Conservation (phyloP, 1,284 basidiomycete genomes). For the Cutaneotrichosporon mucoides region DNA sequence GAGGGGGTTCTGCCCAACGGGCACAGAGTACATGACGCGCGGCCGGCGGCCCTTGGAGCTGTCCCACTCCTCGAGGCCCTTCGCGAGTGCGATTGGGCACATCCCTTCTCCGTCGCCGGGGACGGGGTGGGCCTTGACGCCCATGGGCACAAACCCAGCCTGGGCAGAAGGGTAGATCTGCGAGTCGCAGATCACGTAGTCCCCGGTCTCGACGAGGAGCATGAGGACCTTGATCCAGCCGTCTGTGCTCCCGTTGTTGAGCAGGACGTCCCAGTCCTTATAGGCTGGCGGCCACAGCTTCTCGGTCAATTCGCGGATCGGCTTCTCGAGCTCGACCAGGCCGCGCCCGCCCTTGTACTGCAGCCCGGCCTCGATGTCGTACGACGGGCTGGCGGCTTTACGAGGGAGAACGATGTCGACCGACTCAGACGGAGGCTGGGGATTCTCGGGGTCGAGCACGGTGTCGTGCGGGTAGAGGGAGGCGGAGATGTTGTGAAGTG, state of each 20-base stretch:
- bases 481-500: conserved; percentile 36
- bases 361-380: conserved; percentile 56
- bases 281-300: conserved; percentile 64
- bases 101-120: conserved; percentile 67
- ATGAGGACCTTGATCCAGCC: conserved; percentile 50
- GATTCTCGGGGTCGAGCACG: conserved; percentile 53
- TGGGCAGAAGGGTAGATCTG: conserved; percentile 47
- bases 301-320: conserved; percentile 54
- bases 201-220: conserved; percentile 67
- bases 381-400: conserved; percentile 34
- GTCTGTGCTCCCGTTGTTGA: conserved; percentile 71
- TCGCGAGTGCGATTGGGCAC: conserved; percentile 58
- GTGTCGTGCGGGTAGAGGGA: conserved; percentile 26
- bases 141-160: conserved; percentile 27
- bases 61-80: conserved; percentile 63
- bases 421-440: conserved; percentile 32
- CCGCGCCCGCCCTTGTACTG: conserved; percentile 58
- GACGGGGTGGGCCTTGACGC: conserved; percentile 44
- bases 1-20: conserved; percentile 61
- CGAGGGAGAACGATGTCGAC: conserved; percentile 58
- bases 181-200: conserved; percentile 60
- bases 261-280: conserved; percentile 57
- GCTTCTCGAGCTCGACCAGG: conserved; percentile 19
- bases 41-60: conserved; percentile 54
- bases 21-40: conserved; percentile 59